phyloP scores from a whole-genome alignment of 768 basidiomycete species.

The Suillus decipiens region DNA sequence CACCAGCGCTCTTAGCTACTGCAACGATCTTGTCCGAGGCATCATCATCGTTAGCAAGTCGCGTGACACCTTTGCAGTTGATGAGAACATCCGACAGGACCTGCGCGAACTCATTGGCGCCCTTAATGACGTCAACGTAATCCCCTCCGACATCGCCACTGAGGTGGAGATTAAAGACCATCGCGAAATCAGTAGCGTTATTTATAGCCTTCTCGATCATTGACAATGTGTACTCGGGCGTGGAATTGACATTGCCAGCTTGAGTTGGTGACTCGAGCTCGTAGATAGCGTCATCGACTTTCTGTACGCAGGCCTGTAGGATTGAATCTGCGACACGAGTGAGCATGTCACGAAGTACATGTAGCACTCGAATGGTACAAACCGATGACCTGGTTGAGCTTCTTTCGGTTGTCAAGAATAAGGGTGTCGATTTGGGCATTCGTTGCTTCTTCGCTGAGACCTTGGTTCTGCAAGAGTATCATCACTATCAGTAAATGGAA shows the following conservation, averaged over 20 bases:
- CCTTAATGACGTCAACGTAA: constrained; percentile 97
- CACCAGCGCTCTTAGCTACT: constrained; percentile 84
- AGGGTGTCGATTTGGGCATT: constrained; percentile 97
- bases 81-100: constrained; percentile 87
- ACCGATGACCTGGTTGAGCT: constrained; percentile 97
- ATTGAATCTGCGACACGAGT: constrained; percentile 76
- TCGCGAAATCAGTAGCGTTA: constrained; percentile 95
- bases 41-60: constrained; percentile 88
- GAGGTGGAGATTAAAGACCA: constrained; percentile 89
- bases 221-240: constrained; percentile 95
- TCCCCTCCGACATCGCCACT: constrained; percentile 87
- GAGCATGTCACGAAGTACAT: constrained; percentile 13
- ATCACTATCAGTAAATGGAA: constrained; percentile 1
- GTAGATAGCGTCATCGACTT: constrained; percentile 96
- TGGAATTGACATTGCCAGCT: constrained; percentile 94
- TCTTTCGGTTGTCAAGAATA: constrained; percentile 96
- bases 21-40: constrained; percentile 87
- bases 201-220: constrained; percentile 98
- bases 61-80: constrained; percentile 95
- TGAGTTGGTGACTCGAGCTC: constrained; percentile 96
- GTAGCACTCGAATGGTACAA: constrained; percentile 20
- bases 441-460: constrained; percentile 83
- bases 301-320: constrained; percentile 92
- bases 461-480: constrained; percentile 60
- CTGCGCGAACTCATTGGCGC: constrained; percentile 95